phyloP scores from a whole-genome alignment of 495 filamentous ascomycete species.

The Collariella sp. region DNA sequence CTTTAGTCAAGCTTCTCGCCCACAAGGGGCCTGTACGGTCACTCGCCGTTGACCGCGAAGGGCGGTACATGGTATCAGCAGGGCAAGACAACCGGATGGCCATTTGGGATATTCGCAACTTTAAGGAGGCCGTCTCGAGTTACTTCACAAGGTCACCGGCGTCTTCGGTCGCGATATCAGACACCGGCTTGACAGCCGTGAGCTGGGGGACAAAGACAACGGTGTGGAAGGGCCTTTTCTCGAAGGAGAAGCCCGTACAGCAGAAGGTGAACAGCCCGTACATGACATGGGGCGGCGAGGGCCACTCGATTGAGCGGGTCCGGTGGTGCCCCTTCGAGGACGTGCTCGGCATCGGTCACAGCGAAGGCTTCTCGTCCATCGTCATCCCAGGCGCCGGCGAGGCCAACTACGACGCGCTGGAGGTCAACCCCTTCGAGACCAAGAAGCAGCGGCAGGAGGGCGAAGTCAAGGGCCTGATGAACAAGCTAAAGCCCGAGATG shows the following conservation, averaged over 20 bases:
- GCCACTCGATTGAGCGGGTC: slow-evolving; percentile 67
- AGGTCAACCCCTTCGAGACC: slow-evolving; percentile 95
- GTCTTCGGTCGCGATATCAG: slow-evolving; percentile 78
- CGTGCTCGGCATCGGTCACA: slow-evolving; percentile 74
- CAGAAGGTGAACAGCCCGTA: slow-evolving; percentile 82
- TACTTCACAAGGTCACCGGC: slow-evolving; percentile 84
- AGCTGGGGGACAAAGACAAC: slow-evolving; percentile 87
- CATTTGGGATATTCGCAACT: slow-evolving; percentile 94
- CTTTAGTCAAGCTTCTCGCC: slow-evolving; percentile 88
- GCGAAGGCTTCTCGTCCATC: slow-evolving; percentile 77
- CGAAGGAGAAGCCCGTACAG: slow-evolving; percentile 53
- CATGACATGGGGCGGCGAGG: slow-evolving; percentile 87
- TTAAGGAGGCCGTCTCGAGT: slow-evolving; percentile 71
- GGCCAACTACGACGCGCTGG: slow-evolving; percentile 90
- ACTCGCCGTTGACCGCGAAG: slow-evolving; percentile 77
- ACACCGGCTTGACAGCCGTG: slow-evolving; percentile 76
- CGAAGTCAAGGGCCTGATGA: slow-evolving; percentile 81
- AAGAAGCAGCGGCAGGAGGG: slow-evolving; percentile 83
- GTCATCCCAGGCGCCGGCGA: slow-evolving; percentile 91
- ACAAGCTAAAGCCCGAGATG: slow-evolving; percentile 95
- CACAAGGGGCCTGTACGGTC: slow-evolving; percentile 88
- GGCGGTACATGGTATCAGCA: slow-evolving; percentile 90
- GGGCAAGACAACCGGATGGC: slow-evolving; percentile 89
- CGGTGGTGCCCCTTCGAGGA: slow-evolving; percentile 95
- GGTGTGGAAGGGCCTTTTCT: slow-evolving; percentile 82